Percentiles rank a stretch among this genome's conserved stretches.
Evolutionary conservation across 2,329 filamentous ascomycete species (phyloP).

Genomic region (Exophiala sp.): DNA sequence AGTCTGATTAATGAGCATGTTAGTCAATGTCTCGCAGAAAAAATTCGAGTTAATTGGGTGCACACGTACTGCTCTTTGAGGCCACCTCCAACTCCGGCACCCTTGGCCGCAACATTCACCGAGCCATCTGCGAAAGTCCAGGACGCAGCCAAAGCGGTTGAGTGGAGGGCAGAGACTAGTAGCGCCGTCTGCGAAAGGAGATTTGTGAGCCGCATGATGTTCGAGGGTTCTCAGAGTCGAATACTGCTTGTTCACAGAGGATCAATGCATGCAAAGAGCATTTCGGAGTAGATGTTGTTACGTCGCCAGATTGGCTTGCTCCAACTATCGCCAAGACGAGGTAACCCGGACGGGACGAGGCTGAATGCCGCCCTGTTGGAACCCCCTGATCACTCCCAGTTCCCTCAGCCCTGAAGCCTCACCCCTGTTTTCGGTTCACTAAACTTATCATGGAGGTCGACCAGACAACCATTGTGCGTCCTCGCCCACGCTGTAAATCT

Average conservation of each 20-base stretch:
- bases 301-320: constrained; percentile 1
- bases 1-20: constrained; percentile 47
- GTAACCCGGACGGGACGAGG: no score
- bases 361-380: no score
- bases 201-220: constrained; percentile 17
- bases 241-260: neutral
- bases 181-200: constrained; percentile 17
- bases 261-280: neutral
- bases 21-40: neutral
- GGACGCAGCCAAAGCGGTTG: constrained; percentile 43
- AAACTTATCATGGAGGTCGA: no score
- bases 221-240: neutral
- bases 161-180: constrained; percentile 12
- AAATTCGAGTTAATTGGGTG: neutral
- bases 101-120: constrained; percentile 58
- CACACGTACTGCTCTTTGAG: constrained; percentile 54
- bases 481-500: no score
- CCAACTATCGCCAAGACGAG: neutral
- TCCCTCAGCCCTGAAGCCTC: no score
- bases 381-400: no score
- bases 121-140: constrained; percentile 65
- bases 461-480: no score
- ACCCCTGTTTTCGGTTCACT: no score
- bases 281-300: neutral
- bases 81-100: constrained; percentile 51